phyloP scores from a whole-genome alignment of 208 protist genomes.

The Leishmania martiniquensis region DNA sequence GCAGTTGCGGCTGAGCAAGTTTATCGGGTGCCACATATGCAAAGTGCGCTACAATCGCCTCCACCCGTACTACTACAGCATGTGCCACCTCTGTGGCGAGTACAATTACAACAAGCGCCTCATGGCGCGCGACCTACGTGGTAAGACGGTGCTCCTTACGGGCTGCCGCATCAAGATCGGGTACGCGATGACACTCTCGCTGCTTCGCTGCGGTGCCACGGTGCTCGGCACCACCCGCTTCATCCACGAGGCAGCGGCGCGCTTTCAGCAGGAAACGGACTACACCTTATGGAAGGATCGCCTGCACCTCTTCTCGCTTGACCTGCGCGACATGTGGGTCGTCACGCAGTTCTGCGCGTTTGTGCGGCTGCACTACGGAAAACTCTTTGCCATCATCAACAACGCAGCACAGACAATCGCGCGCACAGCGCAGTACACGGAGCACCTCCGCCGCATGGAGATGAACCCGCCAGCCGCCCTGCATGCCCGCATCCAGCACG shows the following conservation, averaged over 20 bases:
- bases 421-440: slow-evolving; percentile 93
- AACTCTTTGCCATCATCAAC: slow-evolving; percentile 96
- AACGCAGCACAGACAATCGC: slow-evolving; percentile 98
- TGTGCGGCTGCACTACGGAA: slow-evolving; percentile 56
- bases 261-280: slow-evolving; percentile 88
- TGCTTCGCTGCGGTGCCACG: slow-evolving; percentile 83
- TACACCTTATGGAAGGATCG: slow-evolving; percentile 91
- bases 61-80: slow-evolving; percentile 97
- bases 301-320: slow-evolving; percentile 94
- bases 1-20: slow-evolving; percentile 53
- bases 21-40: slow-evolving; percentile 87
- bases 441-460: slow-evolving; percentile 80
- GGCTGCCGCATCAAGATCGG: slow-evolving; percentile 94
- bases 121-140: slow-evolving; percentile 88
- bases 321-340: slow-evolving; percentile 94
- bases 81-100: slow-evolving; percentile 95
- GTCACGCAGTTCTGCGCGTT: slow-evolving; percentile 95
- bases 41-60: slow-evolving; percentile 87
- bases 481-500: slow-evolving; percentile 46
- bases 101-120: slow-evolving; percentile 97
- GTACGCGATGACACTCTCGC: slow-evolving; percentile 90
- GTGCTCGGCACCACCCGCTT: slow-evolving; percentile 94
- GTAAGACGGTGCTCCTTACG: slow-evolving; percentile 94
- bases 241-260: slow-evolving; percentile 81
- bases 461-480: slow-evolving; percentile 46